A percentile compares a stretch with the other conserved stretches of the same genome.
These are phyloP conservation scores for Cladobotryum mycophilum DNA, from an alignment of 2,329 filamentous ascomycete genomes.

Conservation along the genomic window DNA sequence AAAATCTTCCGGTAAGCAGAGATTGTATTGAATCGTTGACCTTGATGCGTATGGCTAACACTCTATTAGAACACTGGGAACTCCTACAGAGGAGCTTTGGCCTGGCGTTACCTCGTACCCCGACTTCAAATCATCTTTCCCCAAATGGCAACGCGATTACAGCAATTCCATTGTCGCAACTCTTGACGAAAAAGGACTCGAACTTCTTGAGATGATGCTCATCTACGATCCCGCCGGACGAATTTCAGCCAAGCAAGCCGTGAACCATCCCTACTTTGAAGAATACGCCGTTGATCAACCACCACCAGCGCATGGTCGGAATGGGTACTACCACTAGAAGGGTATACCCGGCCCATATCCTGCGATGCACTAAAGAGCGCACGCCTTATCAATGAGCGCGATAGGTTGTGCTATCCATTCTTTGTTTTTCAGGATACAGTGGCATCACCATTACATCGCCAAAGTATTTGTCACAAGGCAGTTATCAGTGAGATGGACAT, in stretches of 20 bases:
- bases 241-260: constrained; percentile 84
- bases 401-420: neutral
- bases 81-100: constrained; percentile 75
- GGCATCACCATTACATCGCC: neutral
- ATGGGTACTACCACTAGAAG: constrained; percentile 33
- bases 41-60: constrained; percentile 1
- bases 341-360: constrained; percentile 17
- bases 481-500: neutral
- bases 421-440: constrained; percentile 18
- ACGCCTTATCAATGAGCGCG: neutral
- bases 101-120: constrained; percentile 91
- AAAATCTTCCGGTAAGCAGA: constrained; percentile 62
- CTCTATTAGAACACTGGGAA: constrained; percentile 61
- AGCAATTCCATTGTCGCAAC: constrained; percentile 60
- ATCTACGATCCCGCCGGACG: constrained; percentile 82
- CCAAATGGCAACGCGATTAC: constrained; percentile 76
- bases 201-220: constrained; percentile 64
- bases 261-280: constrained; percentile 76
- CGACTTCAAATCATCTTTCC: constrained; percentile 88
- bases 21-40: constrained; percentile 13
- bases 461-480: no score
- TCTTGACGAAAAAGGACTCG: constrained; percentile 65
- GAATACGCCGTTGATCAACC: constrained; percentile 29
- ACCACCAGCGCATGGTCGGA: constrained; percentile 22
- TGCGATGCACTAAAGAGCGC: constrained; percentile 15